These are phyloP conservation scores for Xylaria curta DNA, from an alignment of 495 filamentous ascomycete genomes.

Conservation along the genomic window DNA sequence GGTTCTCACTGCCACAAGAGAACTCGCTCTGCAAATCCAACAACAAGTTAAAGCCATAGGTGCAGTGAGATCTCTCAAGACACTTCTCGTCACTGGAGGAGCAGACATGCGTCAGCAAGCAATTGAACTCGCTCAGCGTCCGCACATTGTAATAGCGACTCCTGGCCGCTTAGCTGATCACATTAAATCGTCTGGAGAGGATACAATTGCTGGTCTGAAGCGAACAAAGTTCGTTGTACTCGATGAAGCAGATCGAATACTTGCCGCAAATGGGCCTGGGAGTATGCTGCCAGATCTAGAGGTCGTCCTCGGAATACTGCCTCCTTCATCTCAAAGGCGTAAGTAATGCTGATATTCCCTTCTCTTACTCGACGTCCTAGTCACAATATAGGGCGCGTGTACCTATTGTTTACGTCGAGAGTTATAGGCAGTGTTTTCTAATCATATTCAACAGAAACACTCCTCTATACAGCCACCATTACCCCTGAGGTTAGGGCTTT, in stretches of 20 bases:
- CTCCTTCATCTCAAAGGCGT: constrained; percentile 69
- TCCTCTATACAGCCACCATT: constrained; percentile 96
- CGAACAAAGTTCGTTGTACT: constrained; percentile 86
- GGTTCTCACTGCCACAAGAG: constrained; percentile 87
- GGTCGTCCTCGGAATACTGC: constrained; percentile 80
- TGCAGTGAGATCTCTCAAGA: constrained; percentile 81
- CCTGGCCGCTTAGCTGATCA: constrained; percentile 95
- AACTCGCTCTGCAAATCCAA: constrained; percentile 93
- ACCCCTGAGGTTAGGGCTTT: constrained; percentile 90
- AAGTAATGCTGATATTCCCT: constrained; percentile 56
- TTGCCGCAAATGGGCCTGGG: constrained; percentile 71
- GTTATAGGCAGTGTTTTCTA: neutral
- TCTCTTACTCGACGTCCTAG: neutral
- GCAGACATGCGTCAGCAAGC: constrained; percentile 92
- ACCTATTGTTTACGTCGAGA: neutral
- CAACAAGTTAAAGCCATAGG: constrained; percentile 95
- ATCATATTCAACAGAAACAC: constrained; percentile 36
- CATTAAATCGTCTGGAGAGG: constrained; percentile 84
- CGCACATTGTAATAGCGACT: constrained; percentile 93
- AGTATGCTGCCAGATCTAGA: constrained; percentile 95
- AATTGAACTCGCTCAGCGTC: constrained; percentile 75
- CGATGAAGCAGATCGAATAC: constrained; percentile 93
- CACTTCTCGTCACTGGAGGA: constrained; percentile 86
- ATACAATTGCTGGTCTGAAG: constrained; percentile 81
- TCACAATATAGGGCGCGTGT: neutral